These are phyloP conservation scores for Starmera pachycereana DNA, from an alignment of 805 yeast species.

Conservation along the genomic window DNA sequence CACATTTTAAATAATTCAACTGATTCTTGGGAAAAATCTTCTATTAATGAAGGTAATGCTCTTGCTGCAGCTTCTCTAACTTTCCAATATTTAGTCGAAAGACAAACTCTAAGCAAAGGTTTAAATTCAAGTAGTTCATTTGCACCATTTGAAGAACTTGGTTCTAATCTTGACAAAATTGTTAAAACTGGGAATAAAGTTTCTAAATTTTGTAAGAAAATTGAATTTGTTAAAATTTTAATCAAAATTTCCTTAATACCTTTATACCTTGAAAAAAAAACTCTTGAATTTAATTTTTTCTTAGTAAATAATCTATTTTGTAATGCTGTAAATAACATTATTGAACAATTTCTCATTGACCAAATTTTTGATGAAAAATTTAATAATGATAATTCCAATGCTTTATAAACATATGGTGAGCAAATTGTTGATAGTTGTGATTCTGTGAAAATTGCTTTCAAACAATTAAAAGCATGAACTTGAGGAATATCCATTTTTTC, in stretches of 20 bases:
- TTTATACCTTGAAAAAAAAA: conserved; percentile 60
- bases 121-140: conserved; percentile 35
- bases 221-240: conserved; percentile 26
- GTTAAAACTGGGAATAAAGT: conserved; percentile 68
- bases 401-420: conserved; percentile 40
- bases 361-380: conserved; percentile 62
- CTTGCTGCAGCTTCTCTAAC: conserved; percentile 81
- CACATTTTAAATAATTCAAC: conserved; percentile 15
- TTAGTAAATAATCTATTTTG: conserved; percentile 75
- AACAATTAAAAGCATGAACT: conserved; percentile 86
- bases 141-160: conserved; percentile 44
- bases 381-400: conserved; percentile 48
- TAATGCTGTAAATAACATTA: conserved; percentile 83
- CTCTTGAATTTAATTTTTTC: conserved; percentile 41
- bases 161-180: conserved; percentile 57
- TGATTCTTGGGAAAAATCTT: conserved; percentile 22
- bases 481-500: conserved; percentile 72
- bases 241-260: conserved; percentile 41
- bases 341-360: conserved; percentile 87
- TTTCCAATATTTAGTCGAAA: conserved; percentile 61
- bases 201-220: conserved; percentile 33
- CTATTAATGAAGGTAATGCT: conserved; percentile 44
- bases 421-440: conserved; percentile 48
- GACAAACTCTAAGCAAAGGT: conserved; percentile 34
- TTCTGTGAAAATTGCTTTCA: conserved; percentile 66